phyloP scores from a whole-genome alignment of 352 stramenopile species.

The Phytophthora pistaciae region DNA sequence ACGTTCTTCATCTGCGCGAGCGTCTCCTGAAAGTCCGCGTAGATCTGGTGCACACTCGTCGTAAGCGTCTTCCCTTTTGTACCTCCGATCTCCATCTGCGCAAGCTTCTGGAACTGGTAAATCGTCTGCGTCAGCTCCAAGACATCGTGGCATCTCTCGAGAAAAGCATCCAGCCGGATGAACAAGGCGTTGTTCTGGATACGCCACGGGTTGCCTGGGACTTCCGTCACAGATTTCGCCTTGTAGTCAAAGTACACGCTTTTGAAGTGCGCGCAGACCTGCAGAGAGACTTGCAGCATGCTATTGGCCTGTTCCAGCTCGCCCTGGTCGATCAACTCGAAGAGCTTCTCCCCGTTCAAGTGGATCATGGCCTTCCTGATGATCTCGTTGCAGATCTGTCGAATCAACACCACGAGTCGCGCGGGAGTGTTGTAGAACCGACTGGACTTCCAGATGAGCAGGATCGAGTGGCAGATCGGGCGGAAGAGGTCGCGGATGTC shows the following conservation, averaged over 20 bases:
- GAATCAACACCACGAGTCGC: slow-evolving; percentile 88
- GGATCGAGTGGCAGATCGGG: slow-evolving; percentile 88
- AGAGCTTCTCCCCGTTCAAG: slow-evolving; percentile 81
- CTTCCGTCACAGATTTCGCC: slow-evolving; percentile 79
- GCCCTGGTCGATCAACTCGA: slow-evolving; percentile 83
- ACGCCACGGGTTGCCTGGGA: slow-evolving; percentile 89
- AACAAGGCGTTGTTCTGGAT: slow-evolving; percentile 95
- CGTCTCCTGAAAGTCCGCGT: slow-evolving; percentile 86
- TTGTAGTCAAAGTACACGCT: slow-evolving; percentile 95
- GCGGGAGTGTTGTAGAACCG: slow-evolving; percentile 93
- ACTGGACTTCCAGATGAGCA: slow-evolving; percentile 93
- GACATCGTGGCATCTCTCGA: slow-evolving; percentile 93
- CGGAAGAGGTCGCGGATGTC: slow-evolving; percentile 80
- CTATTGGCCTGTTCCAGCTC: slow-evolving; percentile 75
- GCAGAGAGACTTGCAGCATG: slow-evolving; percentile 78
- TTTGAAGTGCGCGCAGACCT: slow-evolving; percentile 92
- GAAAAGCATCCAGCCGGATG: slow-evolving; percentile 89
- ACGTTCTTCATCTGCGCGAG: slow-evolving; percentile 82
- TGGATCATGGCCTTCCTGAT: slow-evolving; percentile 79
- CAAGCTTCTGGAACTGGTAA: slow-evolving; percentile 90
- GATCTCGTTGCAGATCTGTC: slow-evolving; percentile 92
- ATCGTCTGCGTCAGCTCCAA: slow-evolving; percentile 92
- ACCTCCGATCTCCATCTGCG: slow-evolving; percentile 90
- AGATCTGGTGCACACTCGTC: slow-evolving; percentile 91
- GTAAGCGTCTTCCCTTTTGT: slow-evolving; percentile 95